Conservation (phyloP, 1,284 basidiomycete species). For the Pyrrhoderma noxium region DNA sequence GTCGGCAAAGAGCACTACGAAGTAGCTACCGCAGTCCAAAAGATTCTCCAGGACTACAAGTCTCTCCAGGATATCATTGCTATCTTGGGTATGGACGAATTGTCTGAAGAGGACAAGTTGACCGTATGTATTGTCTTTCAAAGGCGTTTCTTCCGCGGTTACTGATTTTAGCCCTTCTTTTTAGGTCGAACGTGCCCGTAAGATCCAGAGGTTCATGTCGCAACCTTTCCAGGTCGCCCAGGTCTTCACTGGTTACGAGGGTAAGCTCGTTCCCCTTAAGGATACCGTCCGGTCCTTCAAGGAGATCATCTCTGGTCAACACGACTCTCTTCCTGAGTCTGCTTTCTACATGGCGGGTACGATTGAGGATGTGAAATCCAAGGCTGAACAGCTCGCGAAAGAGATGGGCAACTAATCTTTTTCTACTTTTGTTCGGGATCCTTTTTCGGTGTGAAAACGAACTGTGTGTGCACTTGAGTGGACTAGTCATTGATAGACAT, state of each 20-base stretch:
- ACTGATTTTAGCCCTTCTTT: conserved; percentile 14
- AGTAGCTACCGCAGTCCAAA: conserved; percentile 92
- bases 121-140: conserved; percentile 53
- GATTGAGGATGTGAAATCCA: conserved; percentile 91
- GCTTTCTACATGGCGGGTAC: conserved; percentile 94
- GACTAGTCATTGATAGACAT: conserved; percentile 1
- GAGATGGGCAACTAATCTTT: conserved; percentile 64
- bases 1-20: conserved; percentile 91
- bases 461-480: neutral
- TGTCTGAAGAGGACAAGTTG: conserved; percentile 99
- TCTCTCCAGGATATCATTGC: conserved; percentile 96
- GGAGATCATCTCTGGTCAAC: conserved; percentile 87
- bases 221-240: conserved; percentile 99
- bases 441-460: neutral
- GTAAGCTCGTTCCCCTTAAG: conserved; percentile 89
- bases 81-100: conserved; percentile 99
- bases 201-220: conserved; percentile 97
- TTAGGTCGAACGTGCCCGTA: conserved; percentile 83
- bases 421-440: neutral
- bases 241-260: conserved; percentile 99
- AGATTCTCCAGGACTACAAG: conserved; percentile 99
- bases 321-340: conserved; percentile 88
- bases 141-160: neutral
- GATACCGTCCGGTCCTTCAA: conserved; percentile 92
- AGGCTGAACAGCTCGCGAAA: conserved; percentile 95